Evolutionary conservation across 805 yeast species (phyloP).

Genomic region (Cyberlindnera subsufficiens): DNA sequence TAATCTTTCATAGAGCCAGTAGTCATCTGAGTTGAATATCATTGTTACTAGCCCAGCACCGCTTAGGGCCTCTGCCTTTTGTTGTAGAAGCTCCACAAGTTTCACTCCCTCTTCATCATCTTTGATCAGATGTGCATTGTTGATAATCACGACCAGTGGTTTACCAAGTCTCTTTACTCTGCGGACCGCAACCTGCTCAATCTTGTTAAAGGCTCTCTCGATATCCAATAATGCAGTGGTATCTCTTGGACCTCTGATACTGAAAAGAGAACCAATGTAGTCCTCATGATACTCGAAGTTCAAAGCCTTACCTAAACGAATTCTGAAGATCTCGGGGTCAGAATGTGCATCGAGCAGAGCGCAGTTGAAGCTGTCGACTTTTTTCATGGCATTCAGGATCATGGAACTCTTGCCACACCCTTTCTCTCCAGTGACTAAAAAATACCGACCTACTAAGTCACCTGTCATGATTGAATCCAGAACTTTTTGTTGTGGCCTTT

Average conservation of each 20-base stretch:
- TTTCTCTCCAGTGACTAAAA: constrained; percentile 72
- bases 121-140: constrained; percentile 68
- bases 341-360: constrained; percentile 77
- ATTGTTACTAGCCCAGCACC: constrained; percentile 50
- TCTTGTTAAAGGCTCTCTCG: constrained; percentile 71
- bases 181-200: constrained; percentile 64
- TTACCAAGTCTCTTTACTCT: constrained; percentile 35
- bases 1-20: constrained; percentile 79
- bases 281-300: constrained; percentile 74
- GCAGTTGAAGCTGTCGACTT: constrained; percentile 57
- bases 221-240: constrained; percentile 78
- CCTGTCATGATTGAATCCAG: constrained; percentile 66
- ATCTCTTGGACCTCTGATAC: constrained; percentile 80
- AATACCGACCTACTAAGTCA: constrained; percentile 59
- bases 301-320: constrained; percentile 69
- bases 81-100: constrained; percentile 70
- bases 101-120: constrained; percentile 71
- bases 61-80: constrained; percentile 72
- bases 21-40: constrained; percentile 76
- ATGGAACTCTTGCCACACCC: constrained; percentile 84
- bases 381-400: constrained; percentile 63
- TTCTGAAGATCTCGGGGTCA: constrained; percentile 76
- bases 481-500: constrained; percentile 58
- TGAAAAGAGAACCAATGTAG: constrained; percentile 74
- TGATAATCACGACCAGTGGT: constrained; percentile 67